These are phyloP conservation scores for Areca catechu DNA, from an alignment of 176 grass and related monocot genomes.

Conservation along the genomic window DNA sequence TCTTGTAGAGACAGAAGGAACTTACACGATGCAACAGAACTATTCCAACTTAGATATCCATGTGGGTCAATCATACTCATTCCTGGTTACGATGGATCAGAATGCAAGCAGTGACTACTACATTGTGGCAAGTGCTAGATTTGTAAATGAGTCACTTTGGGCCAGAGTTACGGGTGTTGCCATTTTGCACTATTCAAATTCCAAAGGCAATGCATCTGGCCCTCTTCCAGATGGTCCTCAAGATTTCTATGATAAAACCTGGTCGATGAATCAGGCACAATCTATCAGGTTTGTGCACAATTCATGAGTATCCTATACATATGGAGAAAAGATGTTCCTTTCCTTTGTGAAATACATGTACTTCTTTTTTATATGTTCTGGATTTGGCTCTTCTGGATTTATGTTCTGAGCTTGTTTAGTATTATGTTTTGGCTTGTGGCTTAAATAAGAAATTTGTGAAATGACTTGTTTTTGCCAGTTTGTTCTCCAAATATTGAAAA, in stretches of 20 bases:
- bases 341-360: slow-evolving; percentile 6
- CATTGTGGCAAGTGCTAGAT: slow-evolving; percentile 77
- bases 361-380: background rate
- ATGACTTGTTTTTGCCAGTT: too few species aligned
- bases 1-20: slow-evolving; percentile 78
- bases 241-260: slow-evolving; percentile 78
- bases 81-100: slow-evolving; percentile 92
- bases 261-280: slow-evolving; percentile 90
- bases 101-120: slow-evolving; percentile 92
- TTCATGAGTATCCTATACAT: too few species aligned
- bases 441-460: too few species aligned
- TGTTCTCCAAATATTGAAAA: too few species aligned
- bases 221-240: slow-evolving; percentile 85
- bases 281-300: slow-evolving; percentile 68
- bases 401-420: too few species aligned
- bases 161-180: slow-evolving; percentile 76
- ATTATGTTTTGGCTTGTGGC: too few species aligned
- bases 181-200: slow-evolving; percentile 85
- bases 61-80: slow-evolving; percentile 90
- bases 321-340: too few species aligned
- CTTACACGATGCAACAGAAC: slow-evolving; percentile 80
- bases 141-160: slow-evolving; percentile 79
- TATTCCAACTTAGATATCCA: slow-evolving; percentile 90
- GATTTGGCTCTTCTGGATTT: too few species aligned
- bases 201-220: slow-evolving; percentile 74